Evolutionary conservation across 2,329 filamentous ascomycete genomes (phyloP), one percentile per base, ranked within the genome.

Genomic region (Parafenestella ontariensis): DNA sequence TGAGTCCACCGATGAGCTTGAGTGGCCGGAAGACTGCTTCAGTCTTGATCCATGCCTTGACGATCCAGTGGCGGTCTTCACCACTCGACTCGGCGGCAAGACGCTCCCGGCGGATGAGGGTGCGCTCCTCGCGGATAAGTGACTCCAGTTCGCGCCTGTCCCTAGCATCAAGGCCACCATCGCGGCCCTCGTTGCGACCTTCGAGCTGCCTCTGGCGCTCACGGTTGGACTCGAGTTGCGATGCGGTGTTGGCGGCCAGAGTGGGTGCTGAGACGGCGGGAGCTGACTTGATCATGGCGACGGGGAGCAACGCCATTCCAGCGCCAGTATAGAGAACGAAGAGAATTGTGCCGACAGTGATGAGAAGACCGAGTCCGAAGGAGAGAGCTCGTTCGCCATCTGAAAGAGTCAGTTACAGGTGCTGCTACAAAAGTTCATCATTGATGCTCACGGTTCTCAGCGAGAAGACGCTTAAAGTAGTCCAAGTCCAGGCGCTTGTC

Each of bases 141-240:
- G 89, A 85, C 70, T 98, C 94, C 2, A 98, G 82, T 73, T 98
- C 94, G 31, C 94, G 87, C 56, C 91, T 87, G 65, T 98, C 94
- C 68, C 96, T 95, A 36, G 90, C 82, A 6, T 93, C 87, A 66
- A 98, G 84, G 17, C 87, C 89, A 24, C 87, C 89, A 3, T 87
- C 79, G 40, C 89, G 88, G 9, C 92, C 92, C 33, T 87, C 83
- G 68, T 90, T 93, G 63, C 93, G 91, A 66, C 91, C 86, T 74
- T 97, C 92, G 11, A 99, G 84, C 76, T 97, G 93, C 46, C 92
- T 86, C 76, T 98, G 95, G 39, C 93, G 89, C 77, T 98, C 94
- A 49, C 91, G 87, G 73, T 98, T 99, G 67, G 87, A 85, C 65
- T 94, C 90, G 1, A 99, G 84, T 59, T 93, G 90, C 3, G 90